Evolutionary conservation across 148 eudicot genomes (phyloP).

Genomic region (Rhododendron molle): DNA sequence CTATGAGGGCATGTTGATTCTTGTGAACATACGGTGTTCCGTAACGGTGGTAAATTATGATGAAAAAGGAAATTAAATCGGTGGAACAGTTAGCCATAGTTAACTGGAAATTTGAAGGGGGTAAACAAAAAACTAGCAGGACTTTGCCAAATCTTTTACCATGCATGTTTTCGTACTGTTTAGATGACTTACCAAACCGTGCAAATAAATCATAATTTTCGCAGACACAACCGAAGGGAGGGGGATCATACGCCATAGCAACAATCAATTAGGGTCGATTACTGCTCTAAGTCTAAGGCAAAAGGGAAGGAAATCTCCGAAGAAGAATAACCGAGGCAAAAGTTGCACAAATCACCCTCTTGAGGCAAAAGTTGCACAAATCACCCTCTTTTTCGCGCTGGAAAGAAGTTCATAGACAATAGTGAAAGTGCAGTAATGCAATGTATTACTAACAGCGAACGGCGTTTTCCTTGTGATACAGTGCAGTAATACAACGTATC

Average conservation of each 20-base stretch:
- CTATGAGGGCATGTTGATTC: neutral
- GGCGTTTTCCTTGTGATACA: neutral
- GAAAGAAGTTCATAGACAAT: neutral
- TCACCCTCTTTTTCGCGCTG: neutral
- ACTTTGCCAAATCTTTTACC: neutral
- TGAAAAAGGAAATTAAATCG: neutral
- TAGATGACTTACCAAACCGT: neutral
- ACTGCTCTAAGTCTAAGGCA: neutral
- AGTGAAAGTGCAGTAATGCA: neutral
- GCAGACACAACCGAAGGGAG: neutral
- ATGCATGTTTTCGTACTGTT: too few species aligned
- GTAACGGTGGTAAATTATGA: neutral
- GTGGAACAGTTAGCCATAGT: neutral
- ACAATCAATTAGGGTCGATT: neutral
- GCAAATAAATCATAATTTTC: neutral
- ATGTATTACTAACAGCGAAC: neutral
- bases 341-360: neutral
- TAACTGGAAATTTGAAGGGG: neutral
- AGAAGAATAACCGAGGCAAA: neutral
- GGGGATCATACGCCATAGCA: neutral
- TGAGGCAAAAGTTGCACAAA: neutral
- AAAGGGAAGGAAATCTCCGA: neutral
- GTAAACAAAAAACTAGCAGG: neutral
- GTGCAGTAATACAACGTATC: neutral
- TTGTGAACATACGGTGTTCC: neutral